Base-by-base conservation (phyloP, 257 asterid genomes). In the Jacaranda copaia region DNA sequence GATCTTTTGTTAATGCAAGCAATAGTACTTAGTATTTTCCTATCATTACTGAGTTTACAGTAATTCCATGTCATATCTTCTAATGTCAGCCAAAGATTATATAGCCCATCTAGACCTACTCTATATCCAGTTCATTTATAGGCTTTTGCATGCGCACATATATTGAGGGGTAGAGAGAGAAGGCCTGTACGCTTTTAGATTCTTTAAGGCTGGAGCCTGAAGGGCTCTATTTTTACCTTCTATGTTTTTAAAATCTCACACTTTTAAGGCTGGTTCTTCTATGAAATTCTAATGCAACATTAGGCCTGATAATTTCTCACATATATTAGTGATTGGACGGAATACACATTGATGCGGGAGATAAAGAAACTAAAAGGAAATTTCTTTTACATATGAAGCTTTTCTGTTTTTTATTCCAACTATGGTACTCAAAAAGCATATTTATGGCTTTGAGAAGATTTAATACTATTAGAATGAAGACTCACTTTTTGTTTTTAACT, bases 81-180 rank as follows among this genome's bases (percentile, higher is more conserved):
- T 65, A 76, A 75, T 86, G 88, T 87, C 81, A 87, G 85, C 84
- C 79, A 73, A 83, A 88, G 92, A 85, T 84, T 79, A 72, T 67
- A 38, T 78, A 83, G 85, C 62, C 77, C 72, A 25, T 58, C n/a
- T 87, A 87, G 92, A 49, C 85, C 83, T 84, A 88, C 82, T 58
- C 43, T 62, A 67, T 76, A 76, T 63, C 58, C 84, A 76, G 87
- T 80, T 84, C 86, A 80, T 84, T 77, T 84, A 83, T 83, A 68
- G 74, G 32, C 78, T 70, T 79, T 75, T 85, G 79, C 82, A 80
- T 79, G 79, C 80, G 76, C 81, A 79, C 72, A 68, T 61, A 45
- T 57, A 43, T 51, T 42, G 49, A 65, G 69, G 68, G 60, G 74
- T 68, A 73, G 68, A 79, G 76, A 53, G 68, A 72, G 64, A 38